Evolutionary conservation across 768 basidiomycete species (phyloP), one percentile per base, ranked within the genome.

Genomic region (Termitomyces sp.): DNA sequence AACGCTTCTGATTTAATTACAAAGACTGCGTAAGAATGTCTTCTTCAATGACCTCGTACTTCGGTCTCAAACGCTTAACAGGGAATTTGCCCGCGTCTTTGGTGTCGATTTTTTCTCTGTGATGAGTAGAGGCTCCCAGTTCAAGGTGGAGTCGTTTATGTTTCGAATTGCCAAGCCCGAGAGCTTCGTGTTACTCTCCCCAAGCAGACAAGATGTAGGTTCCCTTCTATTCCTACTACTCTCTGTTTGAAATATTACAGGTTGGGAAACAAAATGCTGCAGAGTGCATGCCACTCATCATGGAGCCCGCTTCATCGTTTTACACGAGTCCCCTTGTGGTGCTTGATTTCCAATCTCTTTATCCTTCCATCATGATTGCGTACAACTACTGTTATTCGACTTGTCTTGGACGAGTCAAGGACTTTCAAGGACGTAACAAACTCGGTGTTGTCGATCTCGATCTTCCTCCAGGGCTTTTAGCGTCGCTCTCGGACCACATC

Each of bases 101-200:
- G 96, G 97, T 0, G 88, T 99, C 41, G 97, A 99, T 70, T 98
- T 98, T 67, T 91, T 88, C 65, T 97, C 94, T 3, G 95, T 98
- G 31, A 82, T 97, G 58, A 94, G 84, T 56, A 84, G 97, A 31
- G 97, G 97, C 0, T 97, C 94, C 0, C 97, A 99, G 64, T 98
- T 94, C 77, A 99, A 98, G 72, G 97, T 98, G 25, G 97, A 99
- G 73, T 94, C 94, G 0, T 96, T 99, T 73, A 88, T 99, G 88
- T 95, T 97, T 68, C 86, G 95, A 18, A 94, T 98, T 45, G 91
- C 91, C 16, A 98, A 98, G 68, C 94, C 97, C 0, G 97, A 98
- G 67, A 90, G 81, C 60, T 94, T 94, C 60, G 82, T 98, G 20
- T 74, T 99, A 5, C 73, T 96, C 12, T 98, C 96, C 0, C 97